Evolutionary conservation across 495 filamentous ascomycete genomes (phyloP).

Genomic region (Lophiostoma macrostomum): DNA sequence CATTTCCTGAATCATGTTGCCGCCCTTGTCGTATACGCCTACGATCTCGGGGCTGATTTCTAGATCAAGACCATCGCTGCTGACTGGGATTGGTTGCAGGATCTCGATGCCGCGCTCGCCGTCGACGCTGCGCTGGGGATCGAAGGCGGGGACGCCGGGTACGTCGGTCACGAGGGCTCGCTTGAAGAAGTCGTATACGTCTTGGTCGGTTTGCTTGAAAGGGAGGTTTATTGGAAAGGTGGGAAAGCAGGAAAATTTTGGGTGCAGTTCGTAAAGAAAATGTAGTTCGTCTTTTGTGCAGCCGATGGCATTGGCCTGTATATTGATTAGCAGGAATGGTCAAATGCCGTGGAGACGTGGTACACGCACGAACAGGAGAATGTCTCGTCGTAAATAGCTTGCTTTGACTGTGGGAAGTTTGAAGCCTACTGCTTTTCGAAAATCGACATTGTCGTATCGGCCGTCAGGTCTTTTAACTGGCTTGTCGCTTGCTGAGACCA

Average conservation of each 20-base stretch:
- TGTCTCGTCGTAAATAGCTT: slow-evolving; percentile 36
- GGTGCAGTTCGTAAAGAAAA: slow-evolving; percentile 38
- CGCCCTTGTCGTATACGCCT: slow-evolving; percentile 38
- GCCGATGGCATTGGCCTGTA: slow-evolving; percentile 38
- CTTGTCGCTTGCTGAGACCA: slow-evolving; percentile 10
- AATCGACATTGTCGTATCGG: slow-evolving; percentile 39
- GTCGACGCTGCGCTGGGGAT: slow-evolving; percentile 36
- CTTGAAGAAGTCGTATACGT: slow-evolving; percentile 37
- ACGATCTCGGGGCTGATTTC: slow-evolving; percentile 33
- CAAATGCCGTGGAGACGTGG: not conserved
- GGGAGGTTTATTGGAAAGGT: slow-evolving; percentile 38
- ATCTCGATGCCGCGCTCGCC: slow-evolving; percentile 39
- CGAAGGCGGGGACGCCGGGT: slow-evolving; percentile 36
- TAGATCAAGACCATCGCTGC: slow-evolving; percentile 33
- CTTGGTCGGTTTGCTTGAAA: slow-evolving; percentile 36
- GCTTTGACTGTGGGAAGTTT: slow-evolving; percentile 32
- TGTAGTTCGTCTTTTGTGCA: slow-evolving; percentile 34
- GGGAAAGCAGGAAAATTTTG: slow-evolving; percentile 36
- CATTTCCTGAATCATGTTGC: slow-evolving; percentile 35
- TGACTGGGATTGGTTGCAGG: slow-evolving; percentile 25
- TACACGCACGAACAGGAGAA: slow-evolving; percentile 35
- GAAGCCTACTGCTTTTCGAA: slow-evolving; percentile 33
- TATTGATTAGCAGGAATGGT: not conserved
- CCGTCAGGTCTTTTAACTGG: slow-evolving; percentile 33
- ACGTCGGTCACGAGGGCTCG: slow-evolving; percentile 28